A percentile compares a stretch with the other conserved stretches of the same genome.
Conservation (phyloP, 352 stramenopile genomes). For the Pythium sp. region DNA sequence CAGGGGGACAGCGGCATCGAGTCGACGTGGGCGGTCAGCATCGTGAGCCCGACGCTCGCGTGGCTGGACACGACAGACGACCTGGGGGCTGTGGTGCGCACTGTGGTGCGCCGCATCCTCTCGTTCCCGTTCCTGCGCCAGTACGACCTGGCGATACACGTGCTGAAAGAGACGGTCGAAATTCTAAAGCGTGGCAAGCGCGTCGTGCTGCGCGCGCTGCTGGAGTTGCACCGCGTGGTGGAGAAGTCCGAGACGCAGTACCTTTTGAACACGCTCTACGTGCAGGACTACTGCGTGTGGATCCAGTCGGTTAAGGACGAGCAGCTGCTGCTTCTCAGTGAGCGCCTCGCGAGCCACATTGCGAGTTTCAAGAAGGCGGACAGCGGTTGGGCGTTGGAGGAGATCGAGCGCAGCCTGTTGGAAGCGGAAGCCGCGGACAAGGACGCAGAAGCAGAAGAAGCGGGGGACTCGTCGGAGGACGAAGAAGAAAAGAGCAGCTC, state of each 20-base stretch:
- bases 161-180: conserved; percentile 77
- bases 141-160: conserved; percentile 81
- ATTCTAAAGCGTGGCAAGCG: conserved; percentile 88
- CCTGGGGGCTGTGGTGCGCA: conserved; percentile 58
- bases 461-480: background rate
- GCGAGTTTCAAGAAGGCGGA: conserved; percentile 56
- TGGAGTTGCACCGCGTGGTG: conserved; percentile 91
- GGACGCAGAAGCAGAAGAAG: background rate
- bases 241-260: conserved; percentile 96
- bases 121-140: conserved; percentile 96
- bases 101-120: conserved; percentile 87
- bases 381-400: conserved; percentile 74
- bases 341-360: conserved; percentile 29
- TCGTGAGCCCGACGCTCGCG: conserved; percentile 91
- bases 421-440: conserved; percentile 29
- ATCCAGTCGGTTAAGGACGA: conserved; percentile 68
- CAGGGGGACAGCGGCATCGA: conserved; percentile 95
- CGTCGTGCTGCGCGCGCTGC: conserved; percentile 85
- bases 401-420: conserved; percentile 64
- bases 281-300: conserved; percentile 93
- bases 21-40: conserved; percentile 96
- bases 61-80: conserved; percentile 90
- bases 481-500: conserved; percentile 17
- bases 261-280: conserved; percentile 94
- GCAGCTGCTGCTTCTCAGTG: conserved; percentile 32